Base-by-base conservation (phyloP, 2,329 filamentous ascomycete genomes). In the Scorias spongiosa region DNA sequence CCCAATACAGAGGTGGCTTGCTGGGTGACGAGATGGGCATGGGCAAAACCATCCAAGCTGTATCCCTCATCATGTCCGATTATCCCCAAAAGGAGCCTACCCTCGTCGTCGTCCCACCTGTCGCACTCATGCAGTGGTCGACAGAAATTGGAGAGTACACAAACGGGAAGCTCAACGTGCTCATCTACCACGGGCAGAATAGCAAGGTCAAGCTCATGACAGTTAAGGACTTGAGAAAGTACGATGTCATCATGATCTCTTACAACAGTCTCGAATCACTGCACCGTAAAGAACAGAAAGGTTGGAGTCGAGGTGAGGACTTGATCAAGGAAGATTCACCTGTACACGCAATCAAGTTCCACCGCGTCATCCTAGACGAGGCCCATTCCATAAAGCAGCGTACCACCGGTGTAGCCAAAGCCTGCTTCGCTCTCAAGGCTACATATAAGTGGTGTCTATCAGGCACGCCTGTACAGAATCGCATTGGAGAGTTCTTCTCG, bases 11-110 rank as follows among this genome's bases (percentile, higher is more conserved):
- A 57, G 91, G 91, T 14, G 91, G 91, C 11, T 70, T 98, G 2
- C 74, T 98, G 2, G 91, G 91, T 46, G 91, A 98, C 54, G 91
- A 98, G 64, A 98, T 98, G 91, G 91, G 91, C 6, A 84, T 98
- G 66, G 91, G 91, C 41, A 98, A 98, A 68, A 98, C 91, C 0
- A 96, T 98, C 42, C 91, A 98, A 63, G 89, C 91, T 2, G 91
- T 98, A 14, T 95, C 89, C 2, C 74, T 98, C 39, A 87, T 98
- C 63, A 96, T 96, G 91, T 95, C 89, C 1, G 88, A 96, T 60
- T 95, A 84, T 55, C 89, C 88, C 2, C 83, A 80, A 17, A 82
- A 81, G 52, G 67, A 81, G 44, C 89, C 91, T 1, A 84, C 86
- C 0, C 70, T 96, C 3, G 88, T 96, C 1, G 73, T 95, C 29